Percentiles rank a stretch among this genome's conserved stretches.
These are phyloP conservation scores for Knufia fluminis DNA, from an alignment of 2,329 filamentous ascomycete species.

Conservation along the genomic window DNA sequence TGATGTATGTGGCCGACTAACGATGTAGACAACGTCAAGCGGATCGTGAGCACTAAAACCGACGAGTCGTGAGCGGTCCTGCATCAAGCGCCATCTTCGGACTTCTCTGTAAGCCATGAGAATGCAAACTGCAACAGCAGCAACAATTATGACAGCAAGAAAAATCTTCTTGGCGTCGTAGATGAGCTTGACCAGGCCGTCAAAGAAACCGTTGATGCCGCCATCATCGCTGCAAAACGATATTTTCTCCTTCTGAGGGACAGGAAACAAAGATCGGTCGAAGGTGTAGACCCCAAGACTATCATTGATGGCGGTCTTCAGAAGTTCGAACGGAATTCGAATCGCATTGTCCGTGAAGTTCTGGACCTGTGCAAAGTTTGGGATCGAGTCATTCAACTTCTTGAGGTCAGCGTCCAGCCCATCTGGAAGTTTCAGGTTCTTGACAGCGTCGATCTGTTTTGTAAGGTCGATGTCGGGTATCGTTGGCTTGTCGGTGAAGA, in stretches of 20 bases:
- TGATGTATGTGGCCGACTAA: constrained; percentile 69
- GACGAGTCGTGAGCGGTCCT: constrained; percentile 59
- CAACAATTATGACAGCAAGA: constrained; percentile 61
- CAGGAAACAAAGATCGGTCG: constrained; percentile 66
- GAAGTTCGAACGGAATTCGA: constrained; percentile 67
- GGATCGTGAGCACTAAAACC: constrained; percentile 60
- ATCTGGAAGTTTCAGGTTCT: constrained; percentile 59
- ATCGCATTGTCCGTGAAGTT: constrained; percentile 71
- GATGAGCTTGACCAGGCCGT: constrained; percentile 57
- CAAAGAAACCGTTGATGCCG: constrained; percentile 75
- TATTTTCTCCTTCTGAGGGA: constrained; percentile 72
- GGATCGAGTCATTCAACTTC: constrained; percentile 68
- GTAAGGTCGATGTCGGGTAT: constrained; percentile 57
- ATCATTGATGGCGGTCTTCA: constrained; percentile 63
- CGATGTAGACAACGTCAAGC: constrained; percentile 82
- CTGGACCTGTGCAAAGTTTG: constrained; percentile 72
- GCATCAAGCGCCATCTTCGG: constrained; percentile 63
- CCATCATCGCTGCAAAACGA: constrained; percentile 84
- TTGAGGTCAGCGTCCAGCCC: constrained; percentile 60
- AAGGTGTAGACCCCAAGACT: constrained; percentile 67
- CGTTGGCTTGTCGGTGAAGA: constrained; percentile 24
- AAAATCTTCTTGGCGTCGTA: constrained; percentile 63
- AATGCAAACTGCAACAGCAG: constrained; percentile 63
- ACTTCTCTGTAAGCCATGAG: constrained; percentile 77
- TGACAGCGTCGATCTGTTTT: constrained; percentile 54